Base-by-base conservation (phyloP, 495 filamentous ascomycete genomes). In the Chaetomium tenue region DNA sequence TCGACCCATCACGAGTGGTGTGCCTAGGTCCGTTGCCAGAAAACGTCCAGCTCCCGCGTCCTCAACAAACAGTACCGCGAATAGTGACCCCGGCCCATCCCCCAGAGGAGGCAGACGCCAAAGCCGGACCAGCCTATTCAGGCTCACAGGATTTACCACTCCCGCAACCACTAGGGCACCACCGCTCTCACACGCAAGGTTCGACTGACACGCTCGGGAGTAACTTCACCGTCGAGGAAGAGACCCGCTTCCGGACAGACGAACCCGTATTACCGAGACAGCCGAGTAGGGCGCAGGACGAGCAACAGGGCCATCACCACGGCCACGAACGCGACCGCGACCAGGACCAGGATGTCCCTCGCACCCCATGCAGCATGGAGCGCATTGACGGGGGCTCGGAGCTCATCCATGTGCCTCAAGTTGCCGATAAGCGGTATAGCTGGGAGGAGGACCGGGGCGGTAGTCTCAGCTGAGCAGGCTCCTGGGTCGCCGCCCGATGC, bases 11-110 rank as follows among this genome's bases (percentile, higher is more conserved):
- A 6, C 68, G 78, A 39, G 78, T 84, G 6, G 69, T 84, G n/a
- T 84, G 81, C 52, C 72, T 83, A 1, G 82, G 81, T 0, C 78
- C 77, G 12, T 67, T 84, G 46, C 82, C 82, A 1, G 78, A 81
- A 53, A 78, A 79, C 62, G 66, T 84, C n/a, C 74, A 72, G 39
- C 65, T 83, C 22, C 81, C 81, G 6, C 51, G 54, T 18, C 67
- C 77, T 26, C 75, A 66, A 33, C 60, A 72, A n/a, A 58, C 74
- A 37, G 70, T 79, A 58, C 78, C 78, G 1, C 73, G 72, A 22
- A 68, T 78, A 2, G 68, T 79, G 18, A 68, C 72, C 7, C 68
- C 72, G 7, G 71, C 77, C 50, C 68, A 74, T 26, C 68, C 70
- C 13, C 68, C 67, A 12, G 48, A 42, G 25, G 58, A 11, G n/a